phyloP scores from a whole-genome alignment of 202 grass and related monocot species.

The Brachypodium distachyon region DNA sequence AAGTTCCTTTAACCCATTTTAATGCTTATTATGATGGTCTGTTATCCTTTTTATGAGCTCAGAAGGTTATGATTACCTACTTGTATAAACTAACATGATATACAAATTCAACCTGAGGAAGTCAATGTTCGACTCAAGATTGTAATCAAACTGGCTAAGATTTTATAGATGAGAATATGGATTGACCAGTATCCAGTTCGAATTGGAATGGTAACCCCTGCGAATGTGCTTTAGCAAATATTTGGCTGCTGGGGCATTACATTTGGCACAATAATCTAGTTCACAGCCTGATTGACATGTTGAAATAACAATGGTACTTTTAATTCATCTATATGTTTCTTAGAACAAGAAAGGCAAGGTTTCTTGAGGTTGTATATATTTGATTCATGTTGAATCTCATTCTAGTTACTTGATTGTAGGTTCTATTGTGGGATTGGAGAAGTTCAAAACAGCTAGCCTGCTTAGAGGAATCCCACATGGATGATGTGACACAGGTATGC shows the following conservation, averaged over 20 bases:
- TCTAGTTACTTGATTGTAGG: conserved; percentile 25
- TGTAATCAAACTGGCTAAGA: background rate
- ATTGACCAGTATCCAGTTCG: background rate
- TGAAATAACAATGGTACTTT: background rate
- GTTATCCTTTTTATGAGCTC: too few relatives aligned
- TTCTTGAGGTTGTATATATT: background rate
- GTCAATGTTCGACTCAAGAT: background rate
- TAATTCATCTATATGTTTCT: background rate
- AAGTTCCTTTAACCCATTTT: too few relatives aligned
- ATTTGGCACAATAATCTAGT: background rate
- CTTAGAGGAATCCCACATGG: conserved; percentile 85
- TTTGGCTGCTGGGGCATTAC: background rate
- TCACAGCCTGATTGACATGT: background rate
- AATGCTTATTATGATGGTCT: too few relatives aligned
- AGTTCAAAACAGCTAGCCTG: conserved; percentile 75
- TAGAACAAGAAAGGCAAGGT: background rate
- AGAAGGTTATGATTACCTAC: background rate
- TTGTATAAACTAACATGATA: background rate
- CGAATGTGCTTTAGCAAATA: background rate
- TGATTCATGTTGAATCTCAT: background rate
- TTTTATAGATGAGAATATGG: background rate
- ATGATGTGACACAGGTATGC: conserved; percentile 82
- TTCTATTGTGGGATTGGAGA: conserved; percentile 97
- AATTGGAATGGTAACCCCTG: background rate
- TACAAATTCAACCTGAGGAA: background rate